A percentile compares a stretch with the other conserved stretches of the same genome.
Conservation (phyloP, 1,284 basidiomycete species). For the Polyporus tsugae region DNA sequence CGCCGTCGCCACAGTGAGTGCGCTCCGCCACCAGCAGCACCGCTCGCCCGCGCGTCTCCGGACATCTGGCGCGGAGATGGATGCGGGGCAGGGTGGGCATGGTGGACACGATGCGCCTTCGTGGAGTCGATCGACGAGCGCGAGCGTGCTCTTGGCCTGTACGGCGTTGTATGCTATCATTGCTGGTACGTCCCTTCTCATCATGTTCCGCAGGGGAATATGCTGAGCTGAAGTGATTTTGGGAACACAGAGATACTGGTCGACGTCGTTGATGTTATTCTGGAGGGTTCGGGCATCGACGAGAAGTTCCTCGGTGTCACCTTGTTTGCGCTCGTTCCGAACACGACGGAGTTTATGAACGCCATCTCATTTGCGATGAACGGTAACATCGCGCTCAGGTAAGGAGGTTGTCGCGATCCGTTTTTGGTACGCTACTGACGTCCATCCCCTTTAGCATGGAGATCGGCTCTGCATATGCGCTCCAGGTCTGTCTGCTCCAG, state of each 20-base stretch:
- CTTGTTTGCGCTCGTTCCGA: constrained; percentile 96
- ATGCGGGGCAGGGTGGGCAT: constrained; percentile 56
- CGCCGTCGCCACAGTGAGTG: constrained; percentile 89
- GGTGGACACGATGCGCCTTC: constrained; percentile 89
- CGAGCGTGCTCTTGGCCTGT: constrained; percentile 88
- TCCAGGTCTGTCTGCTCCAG: constrained; percentile 98
- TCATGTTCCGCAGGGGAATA: neutral
- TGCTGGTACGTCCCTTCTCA: constrained; percentile 72
- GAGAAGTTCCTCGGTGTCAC: constrained; percentile 99
- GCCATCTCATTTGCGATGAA: constrained; percentile 99
- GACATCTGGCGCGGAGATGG: constrained; percentile 46
- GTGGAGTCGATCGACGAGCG: constrained; percentile 89
- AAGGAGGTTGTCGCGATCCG: neutral
- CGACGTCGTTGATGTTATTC: constrained; percentile 94
- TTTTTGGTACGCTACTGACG: neutral
- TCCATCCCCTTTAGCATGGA: constrained; percentile 81
- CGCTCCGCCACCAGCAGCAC: constrained; percentile 78
- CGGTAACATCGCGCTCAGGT: constrained; percentile 97
- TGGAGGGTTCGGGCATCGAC: constrained; percentile 93
- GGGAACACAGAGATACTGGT: constrained; percentile 82
- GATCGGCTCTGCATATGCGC: constrained; percentile 98
- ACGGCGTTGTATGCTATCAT: constrained; percentile 96
- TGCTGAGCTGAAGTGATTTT: constrained; percentile 5
- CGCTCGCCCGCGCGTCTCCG: constrained; percentile 56
- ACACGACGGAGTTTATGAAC: constrained; percentile 99